Evolutionary conservation across 2,329 filamentous ascomycete species (phyloP).

Genomic region (Calonectria henricotiae): DNA sequence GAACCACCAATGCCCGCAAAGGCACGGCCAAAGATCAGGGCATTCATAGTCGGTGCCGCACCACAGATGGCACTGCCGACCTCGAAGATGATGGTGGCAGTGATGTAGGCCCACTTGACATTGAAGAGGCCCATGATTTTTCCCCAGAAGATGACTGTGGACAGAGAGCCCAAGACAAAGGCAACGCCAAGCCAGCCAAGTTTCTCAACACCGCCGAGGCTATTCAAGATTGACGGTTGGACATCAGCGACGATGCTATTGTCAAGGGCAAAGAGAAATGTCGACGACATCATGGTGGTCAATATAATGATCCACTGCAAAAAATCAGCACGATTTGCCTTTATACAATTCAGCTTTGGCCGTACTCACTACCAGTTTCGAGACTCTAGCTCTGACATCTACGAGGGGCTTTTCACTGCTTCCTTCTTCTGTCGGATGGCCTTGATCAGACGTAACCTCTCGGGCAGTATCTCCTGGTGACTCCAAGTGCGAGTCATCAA

Average conservation of each 20-base stretch:
- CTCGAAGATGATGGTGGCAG: constrained; percentile 44
- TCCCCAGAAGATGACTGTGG: constrained; percentile 4
- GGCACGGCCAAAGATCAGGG: constrained; percentile 63
- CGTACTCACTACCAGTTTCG: not conserved
- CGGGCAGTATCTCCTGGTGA: not conserved
- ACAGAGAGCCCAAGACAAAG: constrained; percentile 2
- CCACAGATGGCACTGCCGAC: constrained; percentile 58
- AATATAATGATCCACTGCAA: not conserved
- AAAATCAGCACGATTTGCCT: not conserved
- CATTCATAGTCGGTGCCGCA: constrained; percentile 60
- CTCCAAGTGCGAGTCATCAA: not conserved
- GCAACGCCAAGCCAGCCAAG: constrained; percentile 17
- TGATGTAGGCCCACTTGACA: constrained; percentile 5
- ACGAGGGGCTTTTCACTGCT: not conserved
- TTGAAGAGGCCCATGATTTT: constrained; percentile 10
- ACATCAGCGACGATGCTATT: constrained; percentile 14
- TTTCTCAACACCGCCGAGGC: constrained; percentile 7
- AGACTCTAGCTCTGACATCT: not conserved
- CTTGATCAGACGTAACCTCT: not conserved
- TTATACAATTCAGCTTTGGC: not conserved
- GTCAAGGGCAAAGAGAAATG: not conserved
- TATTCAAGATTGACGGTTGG: not conserved
- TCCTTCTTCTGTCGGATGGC: not conserved
- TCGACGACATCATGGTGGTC: constrained; percentile 14
- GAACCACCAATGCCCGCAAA: constrained; percentile 62